These are phyloP conservation scores for Castanopsis chinensis DNA, from an alignment of 306 rosid genomes.

Conservation along the genomic window DNA sequence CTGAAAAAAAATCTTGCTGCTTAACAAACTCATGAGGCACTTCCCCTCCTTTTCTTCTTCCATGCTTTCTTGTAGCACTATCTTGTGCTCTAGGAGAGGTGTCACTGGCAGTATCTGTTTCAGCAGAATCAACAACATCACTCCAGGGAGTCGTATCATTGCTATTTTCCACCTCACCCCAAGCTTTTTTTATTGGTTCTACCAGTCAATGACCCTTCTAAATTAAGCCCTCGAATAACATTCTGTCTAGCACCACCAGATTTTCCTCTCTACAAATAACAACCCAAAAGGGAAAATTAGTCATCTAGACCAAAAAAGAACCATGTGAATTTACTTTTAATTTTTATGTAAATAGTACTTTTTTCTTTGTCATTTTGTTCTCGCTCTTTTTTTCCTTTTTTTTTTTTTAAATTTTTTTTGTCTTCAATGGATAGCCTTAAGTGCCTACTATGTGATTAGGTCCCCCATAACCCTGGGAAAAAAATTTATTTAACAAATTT, in stretches of 20 bases:
- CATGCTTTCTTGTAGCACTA: slow-evolving; percentile 27
- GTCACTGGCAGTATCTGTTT: slow-evolving; percentile 23
- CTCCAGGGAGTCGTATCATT: slow-evolving; percentile 19
- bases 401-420: neutral
- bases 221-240: slow-evolving; percentile 31
- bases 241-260: slow-evolving; percentile 44
- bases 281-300: slow-evolving; percentile 26
- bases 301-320: slow-evolving; percentile 14
- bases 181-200: slow-evolving; percentile 21
- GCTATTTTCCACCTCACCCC: slow-evolving; percentile 39
- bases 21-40: slow-evolving; percentile 28
- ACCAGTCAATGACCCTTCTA: slow-evolving; percentile 19
- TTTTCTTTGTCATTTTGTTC: neutral
- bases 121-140: slow-evolving; percentile 31
- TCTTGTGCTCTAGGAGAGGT: slow-evolving; percentile 17
- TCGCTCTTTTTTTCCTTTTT: neutral
- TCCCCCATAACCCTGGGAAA: neutral
- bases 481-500: neutral
- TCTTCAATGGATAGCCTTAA: neutral
- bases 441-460: neutral
- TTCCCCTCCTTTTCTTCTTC: slow-evolving; percentile 9
- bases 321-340: neutral
- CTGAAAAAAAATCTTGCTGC: slow-evolving; percentile 37
- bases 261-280: slow-evolving; percentile 48
- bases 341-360: neutral